These are phyloP conservation scores for Arabis hirsuta DNA, from an alignment of 345 rosid species.

Conservation along the genomic window DNA sequence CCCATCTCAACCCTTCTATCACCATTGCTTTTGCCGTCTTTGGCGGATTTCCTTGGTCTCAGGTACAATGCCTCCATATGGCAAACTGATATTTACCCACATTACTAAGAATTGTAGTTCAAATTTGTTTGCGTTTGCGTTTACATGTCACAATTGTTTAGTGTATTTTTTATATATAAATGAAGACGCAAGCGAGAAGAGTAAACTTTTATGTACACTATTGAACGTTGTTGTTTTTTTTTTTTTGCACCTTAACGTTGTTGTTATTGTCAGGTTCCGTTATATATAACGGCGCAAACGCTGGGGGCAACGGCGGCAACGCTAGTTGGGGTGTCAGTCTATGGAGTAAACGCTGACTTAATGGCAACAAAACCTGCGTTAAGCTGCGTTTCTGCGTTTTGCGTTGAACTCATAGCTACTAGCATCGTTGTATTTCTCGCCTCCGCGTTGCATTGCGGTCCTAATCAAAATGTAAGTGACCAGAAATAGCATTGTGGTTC, in stretches of 20 bases:
- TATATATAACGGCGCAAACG: slow-evolving; percentile 72
- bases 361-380: slow-evolving; percentile 64
- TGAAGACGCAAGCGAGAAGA: too few species aligned
- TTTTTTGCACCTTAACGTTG: too few species aligned
- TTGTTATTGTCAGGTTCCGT: slow-evolving; percentile 57
- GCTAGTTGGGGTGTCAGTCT: slow-evolving; percentile 54
- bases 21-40: slow-evolving; percentile 76
- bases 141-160: too few species aligned
- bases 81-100: too few species aligned
- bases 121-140: too few species aligned
- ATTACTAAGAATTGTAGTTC: too few species aligned
- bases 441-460: slow-evolving; percentile 59
- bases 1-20: slow-evolving; percentile 85
- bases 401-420: slow-evolving; percentile 76
- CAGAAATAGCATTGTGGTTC: background rate
- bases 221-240: background rate
- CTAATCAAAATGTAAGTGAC: slow-evolving; percentile 56
- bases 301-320: slow-evolving; percentile 70
- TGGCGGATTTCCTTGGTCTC: slow-evolving; percentile 77
- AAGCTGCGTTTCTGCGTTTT: slow-evolving; percentile 68
- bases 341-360: slow-evolving; percentile 60
- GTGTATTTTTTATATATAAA: too few species aligned
- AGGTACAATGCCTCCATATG: slow-evolving; percentile 44
- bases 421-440: slow-evolving; percentile 67
- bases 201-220: background rate